Evolutionary conservation across 768 basidiomycete species (phyloP), one percentile per base, ranked within the genome.

Genomic region (Leucocoprinus sp.): DNA sequence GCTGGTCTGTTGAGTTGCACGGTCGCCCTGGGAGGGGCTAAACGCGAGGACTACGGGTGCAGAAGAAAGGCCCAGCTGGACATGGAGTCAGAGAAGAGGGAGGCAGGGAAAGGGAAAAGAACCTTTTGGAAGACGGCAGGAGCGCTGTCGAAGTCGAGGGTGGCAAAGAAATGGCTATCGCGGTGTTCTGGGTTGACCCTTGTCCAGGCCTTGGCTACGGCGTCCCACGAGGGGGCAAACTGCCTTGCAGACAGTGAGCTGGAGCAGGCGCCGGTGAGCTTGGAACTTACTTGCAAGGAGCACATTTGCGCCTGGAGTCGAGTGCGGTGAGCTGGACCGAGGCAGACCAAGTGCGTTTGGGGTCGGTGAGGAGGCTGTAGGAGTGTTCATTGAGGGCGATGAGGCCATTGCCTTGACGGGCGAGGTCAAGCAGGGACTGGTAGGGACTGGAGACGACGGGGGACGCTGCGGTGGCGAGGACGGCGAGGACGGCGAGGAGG

Each of bases 141-240:
- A 6, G 78, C 83, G 28, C 86, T 71, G 56, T 87, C 79, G 58
- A 96, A 98, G 63, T 99, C 96, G 23, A 91, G 61, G 9, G 82
- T 83, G 7, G 81, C 96, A 58, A 98, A 99, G 76, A 97, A 93
- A 63, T 97, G 93, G 45, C 71, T 68, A 60, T 89, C 74, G 33
- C 83, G 76, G 84, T 65, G 17, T 68, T 69, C 45, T 72, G 55
- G 6, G 85, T 63, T 7, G 75, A n/a, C 72, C 11, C 69, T 70
- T 3, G 74, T 60, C 93, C 93, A 97, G n/a, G 89, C 80, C 55
- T 80, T 80, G 27, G 88, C 85, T 9, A 95, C 83, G 2, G 79
- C 66, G n/a, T 72, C 72, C 75, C 81, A 96, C 4, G 81, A 71
- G 5, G 93, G 91, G 40, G 86, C 77, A 57, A 97, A 95, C 54